Evolutionary conservation across 768 basidiomycete species (phyloP).

Genomic region (Agrocybe pediades): DNA sequence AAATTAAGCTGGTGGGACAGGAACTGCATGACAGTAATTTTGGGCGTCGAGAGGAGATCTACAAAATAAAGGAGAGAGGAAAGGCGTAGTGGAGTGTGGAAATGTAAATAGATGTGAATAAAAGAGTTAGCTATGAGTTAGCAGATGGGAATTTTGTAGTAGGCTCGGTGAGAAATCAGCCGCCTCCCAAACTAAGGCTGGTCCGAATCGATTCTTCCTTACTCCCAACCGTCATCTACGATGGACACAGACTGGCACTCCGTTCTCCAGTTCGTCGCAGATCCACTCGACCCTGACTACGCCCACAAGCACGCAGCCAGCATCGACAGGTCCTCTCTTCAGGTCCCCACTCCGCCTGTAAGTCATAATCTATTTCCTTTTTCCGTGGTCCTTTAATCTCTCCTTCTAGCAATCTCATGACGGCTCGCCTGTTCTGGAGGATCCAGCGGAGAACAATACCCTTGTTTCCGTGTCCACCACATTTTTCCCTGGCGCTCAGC

Average conservation of each 20-base stretch:
- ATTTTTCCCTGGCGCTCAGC: conserved; percentile 72
- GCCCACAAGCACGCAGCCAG: conserved; percentile 35
- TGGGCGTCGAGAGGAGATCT: conserved; percentile 85
- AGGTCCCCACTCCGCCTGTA: conserved; percentile 71
- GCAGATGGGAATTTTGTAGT: conserved; percentile 5
- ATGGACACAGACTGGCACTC: conserved; percentile 61
- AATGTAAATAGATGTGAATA: background rate
- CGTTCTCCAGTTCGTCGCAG: conserved; percentile 60
- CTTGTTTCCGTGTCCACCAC: conserved; percentile 81
- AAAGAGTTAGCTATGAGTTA: background rate
- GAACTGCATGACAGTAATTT: conserved; percentile 89
- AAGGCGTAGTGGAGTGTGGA: conserved; percentile 3
- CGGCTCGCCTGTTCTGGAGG: conserved; percentile 43
- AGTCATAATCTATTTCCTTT: conserved; percentile 19
- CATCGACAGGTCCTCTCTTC: conserved; percentile 24
- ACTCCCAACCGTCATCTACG: conserved; percentile 3
- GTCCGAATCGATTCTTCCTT: background rate
- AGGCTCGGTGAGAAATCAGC: conserved; percentile 12
- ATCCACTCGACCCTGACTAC: conserved; percentile 43
- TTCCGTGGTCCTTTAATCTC: conserved; percentile 1
- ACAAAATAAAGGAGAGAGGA: conserved; percentile 56
- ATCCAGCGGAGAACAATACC: conserved; percentile 34
- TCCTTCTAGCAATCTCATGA: conserved; percentile 44
- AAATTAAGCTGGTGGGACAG: conserved; percentile 34
- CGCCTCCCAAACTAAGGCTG: background rate